Evolutionary conservation across 768 basidiomycete genomes (phyloP).

Genomic region (Psilocybe tampanensis): DNA sequence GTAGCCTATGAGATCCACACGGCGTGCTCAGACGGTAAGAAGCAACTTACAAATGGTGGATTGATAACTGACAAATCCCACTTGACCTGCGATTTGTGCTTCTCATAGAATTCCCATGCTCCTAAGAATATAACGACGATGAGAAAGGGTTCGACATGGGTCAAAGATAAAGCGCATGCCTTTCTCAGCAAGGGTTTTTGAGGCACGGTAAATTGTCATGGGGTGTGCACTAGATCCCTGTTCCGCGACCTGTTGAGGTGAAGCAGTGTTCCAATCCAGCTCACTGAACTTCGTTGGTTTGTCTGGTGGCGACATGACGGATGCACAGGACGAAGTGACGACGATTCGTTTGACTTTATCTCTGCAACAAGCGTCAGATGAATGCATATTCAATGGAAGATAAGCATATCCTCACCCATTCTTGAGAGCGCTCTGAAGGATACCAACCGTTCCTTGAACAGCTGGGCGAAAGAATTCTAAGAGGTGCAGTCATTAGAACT

Average conservation of each 20-base stretch:
- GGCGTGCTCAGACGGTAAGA: background rate
- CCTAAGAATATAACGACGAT: slow-evolving; percentile 25
- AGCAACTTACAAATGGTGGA: slow-evolving; percentile 8
- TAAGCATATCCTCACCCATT: slow-evolving; percentile 40
- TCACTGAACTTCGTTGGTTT: slow-evolving; percentile 43
- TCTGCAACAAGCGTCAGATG: slow-evolving; percentile 23
- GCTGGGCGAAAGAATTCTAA: slow-evolving; percentile 71
- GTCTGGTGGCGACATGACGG: slow-evolving; percentile 35
- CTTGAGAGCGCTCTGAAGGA: slow-evolving; percentile 64
- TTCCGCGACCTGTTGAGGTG: slow-evolving; percentile 43
- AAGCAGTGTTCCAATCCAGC: slow-evolving; percentile 65
- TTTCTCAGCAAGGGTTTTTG: slow-evolving; percentile 68
- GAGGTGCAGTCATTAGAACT: background rate
- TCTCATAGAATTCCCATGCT: slow-evolving; percentile 41
- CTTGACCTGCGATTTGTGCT: slow-evolving; percentile 40
- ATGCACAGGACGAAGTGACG: slow-evolving; percentile 64
- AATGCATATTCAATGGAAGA: background rate
- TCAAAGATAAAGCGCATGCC: slow-evolving; percentile 29
- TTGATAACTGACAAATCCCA: slow-evolving; percentile 63
- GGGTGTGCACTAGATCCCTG: slow-evolving; percentile 41
- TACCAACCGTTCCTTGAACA: slow-evolving; percentile 65
- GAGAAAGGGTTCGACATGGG: background rate
- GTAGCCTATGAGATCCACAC: background rate
- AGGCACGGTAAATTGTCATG: slow-evolving; percentile 49
- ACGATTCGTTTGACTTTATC: slow-evolving; percentile 65